Evolutionary conservation across 2,329 filamentous ascomycete species (phyloP).

Genomic region (Pyricularia sp.): DNA sequence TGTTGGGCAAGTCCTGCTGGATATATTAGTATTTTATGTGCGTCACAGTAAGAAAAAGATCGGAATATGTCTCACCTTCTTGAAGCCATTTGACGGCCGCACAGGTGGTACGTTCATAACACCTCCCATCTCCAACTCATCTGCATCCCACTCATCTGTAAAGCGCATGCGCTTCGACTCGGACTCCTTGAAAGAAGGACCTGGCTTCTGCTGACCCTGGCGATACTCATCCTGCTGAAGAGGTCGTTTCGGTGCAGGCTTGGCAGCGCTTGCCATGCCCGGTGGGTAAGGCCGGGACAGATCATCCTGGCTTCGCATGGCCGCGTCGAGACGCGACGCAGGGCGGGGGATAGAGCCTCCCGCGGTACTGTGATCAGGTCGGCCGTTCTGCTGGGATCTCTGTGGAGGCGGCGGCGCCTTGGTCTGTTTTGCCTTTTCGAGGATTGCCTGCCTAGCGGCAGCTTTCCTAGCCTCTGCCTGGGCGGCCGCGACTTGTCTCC

Average conservation of each 20-base stretch:
- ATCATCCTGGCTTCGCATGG: slow-evolving; percentile 47
- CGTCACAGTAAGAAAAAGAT: not conserved
- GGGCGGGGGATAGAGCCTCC: slow-evolving; percentile 28
- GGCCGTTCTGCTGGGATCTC: slow-evolving; percentile 43
- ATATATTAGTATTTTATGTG: slow-evolving; percentile 21
- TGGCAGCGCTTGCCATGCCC: slow-evolving; percentile 53
- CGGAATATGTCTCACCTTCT: slow-evolving; percentile 50
- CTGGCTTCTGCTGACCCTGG: slow-evolving; percentile 27
- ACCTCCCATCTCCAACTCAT: slow-evolving; percentile 40
- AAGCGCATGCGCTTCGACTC: slow-evolving; percentile 76
- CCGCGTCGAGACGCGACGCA: slow-evolving; percentile 49
- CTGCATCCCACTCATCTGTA: slow-evolving; percentile 60
- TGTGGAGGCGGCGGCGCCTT: slow-evolving; percentile 51
- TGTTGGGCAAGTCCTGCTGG: slow-evolving; percentile 43
- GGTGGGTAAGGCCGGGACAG: slow-evolving; percentile 34
- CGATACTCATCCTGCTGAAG: slow-evolving; percentile 53
- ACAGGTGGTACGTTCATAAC: slow-evolving; percentile 64
- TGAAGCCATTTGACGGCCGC: slow-evolving; percentile 61
- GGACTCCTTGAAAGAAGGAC: slow-evolving; percentile 55
- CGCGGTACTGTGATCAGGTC: slow-evolving; percentile 31
- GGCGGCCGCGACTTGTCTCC: slow-evolving; percentile 35
- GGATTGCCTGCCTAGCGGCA: slow-evolving; percentile 51
- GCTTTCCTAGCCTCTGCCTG: slow-evolving; percentile 56
- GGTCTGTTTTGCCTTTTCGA: slow-evolving; percentile 58
- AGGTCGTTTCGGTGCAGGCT: slow-evolving; percentile 65